Evolutionary conservation across 805 yeast genomes (phyloP).

Genomic region (Kazachstania bromeliacearum): DNA sequence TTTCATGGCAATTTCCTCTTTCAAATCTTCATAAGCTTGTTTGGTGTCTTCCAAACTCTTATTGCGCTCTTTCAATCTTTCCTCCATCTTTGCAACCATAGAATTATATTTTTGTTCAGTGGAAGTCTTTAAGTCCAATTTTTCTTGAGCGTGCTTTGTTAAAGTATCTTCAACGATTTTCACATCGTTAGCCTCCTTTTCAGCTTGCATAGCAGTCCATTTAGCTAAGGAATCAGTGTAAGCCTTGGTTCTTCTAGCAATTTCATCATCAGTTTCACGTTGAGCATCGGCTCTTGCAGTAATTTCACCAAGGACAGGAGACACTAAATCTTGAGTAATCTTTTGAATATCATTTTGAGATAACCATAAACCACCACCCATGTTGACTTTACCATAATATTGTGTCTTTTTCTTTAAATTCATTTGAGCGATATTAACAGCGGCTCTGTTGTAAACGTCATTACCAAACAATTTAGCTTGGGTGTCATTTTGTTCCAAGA

Average conservation of each 20-base stretch:
- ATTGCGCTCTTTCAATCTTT: conserved; percentile 29
- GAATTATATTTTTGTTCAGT: conserved; percentile 38
- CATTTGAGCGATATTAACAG: conserved; percentile 67
- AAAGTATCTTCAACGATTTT: conserved; percentile 33
- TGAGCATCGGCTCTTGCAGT: conserved; percentile 61
- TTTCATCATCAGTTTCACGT: conserved; percentile 47
- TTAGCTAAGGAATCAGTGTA: conserved; percentile 33
- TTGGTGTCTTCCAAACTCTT: conserved; percentile 36
- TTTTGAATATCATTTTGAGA: conserved; percentile 66
- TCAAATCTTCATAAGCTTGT: conserved; percentile 28
- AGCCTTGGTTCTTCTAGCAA: conserved; percentile 30
- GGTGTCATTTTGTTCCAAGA: conserved; percentile 35
- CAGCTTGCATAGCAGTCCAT: conserved; percentile 33
- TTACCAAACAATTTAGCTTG: conserved; percentile 25
- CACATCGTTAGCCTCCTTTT: conserved; percentile 33
- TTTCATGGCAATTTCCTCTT: conserved; percentile 24
- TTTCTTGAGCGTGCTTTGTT: conserved; percentile 31
- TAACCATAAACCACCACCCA: conserved; percentile 87
- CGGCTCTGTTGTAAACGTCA: conserved; percentile 57
- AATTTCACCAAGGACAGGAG: conserved; percentile 75
- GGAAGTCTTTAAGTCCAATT: conserved; percentile 31
- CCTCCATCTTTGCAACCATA: conserved; percentile 28
- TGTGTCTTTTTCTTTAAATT: conserved; percentile 42
- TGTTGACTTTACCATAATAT: conserved; percentile 47
- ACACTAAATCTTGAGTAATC: conserved; percentile 71